Percentiles rank a stretch among this genome's conserved stretches.
Conservation (phyloP, 345 rosid species). For the Lepidium africanum region DNA sequence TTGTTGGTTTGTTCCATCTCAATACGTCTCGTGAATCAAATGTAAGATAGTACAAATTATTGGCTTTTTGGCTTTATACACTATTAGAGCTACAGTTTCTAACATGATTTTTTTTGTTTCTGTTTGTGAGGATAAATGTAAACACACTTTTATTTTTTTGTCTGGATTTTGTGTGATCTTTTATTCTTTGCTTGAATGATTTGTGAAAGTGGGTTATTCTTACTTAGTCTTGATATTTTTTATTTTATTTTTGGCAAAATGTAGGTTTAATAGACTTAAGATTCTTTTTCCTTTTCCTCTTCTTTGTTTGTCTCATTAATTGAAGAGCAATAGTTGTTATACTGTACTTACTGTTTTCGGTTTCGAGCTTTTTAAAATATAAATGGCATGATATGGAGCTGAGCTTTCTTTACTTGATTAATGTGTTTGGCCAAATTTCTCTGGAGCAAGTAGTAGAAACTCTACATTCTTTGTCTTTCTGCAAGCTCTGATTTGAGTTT, state of each 20-base stretch:
- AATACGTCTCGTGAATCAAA: slow-evolving; percentile 29
- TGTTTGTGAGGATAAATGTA: not conserved
- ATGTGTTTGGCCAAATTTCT: slow-evolving; percentile 9
- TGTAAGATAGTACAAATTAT: slow-evolving; percentile 26
- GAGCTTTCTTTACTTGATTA: slow-evolving; percentile 15
- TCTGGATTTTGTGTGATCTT: not conserved
- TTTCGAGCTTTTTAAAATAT: slow-evolving; percentile 9
- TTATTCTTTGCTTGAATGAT: slow-evolving; percentile 41
- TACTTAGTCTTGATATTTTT: slow-evolving; percentile 1
- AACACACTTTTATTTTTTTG: not conserved
- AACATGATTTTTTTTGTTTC: not conserved
- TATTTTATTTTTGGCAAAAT: not conserved
- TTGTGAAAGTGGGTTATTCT: slow-evolving; percentile 24
- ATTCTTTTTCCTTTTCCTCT: slow-evolving; percentile 15
- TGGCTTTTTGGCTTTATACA: slow-evolving; percentile 19
- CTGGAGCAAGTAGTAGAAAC: not conserved
- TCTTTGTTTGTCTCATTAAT: slow-evolving; percentile 26
- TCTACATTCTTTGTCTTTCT: slow-evolving; percentile 4
- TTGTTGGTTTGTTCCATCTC: not conserved
- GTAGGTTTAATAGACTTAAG: slow-evolving; percentile 5
- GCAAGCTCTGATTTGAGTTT: not conserved
- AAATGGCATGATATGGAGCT: slow-evolving; percentile 18
- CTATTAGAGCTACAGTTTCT: slow-evolving; percentile 11
- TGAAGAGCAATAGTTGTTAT: slow-evolving; percentile 29
- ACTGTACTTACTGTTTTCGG: slow-evolving; percentile 19